Base-by-base conservation (phyloP, 2,329 filamentous ascomycete species). In the Bretziella fagacearum region DNA sequence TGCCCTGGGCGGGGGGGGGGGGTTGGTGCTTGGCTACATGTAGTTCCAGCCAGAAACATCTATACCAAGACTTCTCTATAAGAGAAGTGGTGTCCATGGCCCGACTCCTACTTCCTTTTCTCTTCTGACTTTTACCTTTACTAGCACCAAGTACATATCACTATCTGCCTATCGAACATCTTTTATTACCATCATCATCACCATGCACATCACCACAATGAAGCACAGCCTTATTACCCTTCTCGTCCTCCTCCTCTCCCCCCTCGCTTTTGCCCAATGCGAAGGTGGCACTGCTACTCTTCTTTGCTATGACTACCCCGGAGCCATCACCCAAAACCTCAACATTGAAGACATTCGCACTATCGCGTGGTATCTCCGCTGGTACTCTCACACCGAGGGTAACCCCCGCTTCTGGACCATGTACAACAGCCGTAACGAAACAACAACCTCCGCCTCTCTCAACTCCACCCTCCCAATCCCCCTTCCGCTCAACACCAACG, bases 351-450 rank as follows among this genome's bases (percentile, higher is more conserved):
- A 51, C 29, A 25, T 51, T 26, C 45, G 42, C 33, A 51, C 49
- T 13, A 51, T 51, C 25, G 32, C 49, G 3, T 51, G 49, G 49
- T 51, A 51, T 40, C 45, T 50, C 40, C 48, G 48, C 29, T 50
- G 44, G 45, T 50, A 50, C 44, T 44, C 44, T 7, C 48, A 50
- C 13, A 37, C 37, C 13, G 37, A 44, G 15, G 39, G 45, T 18
- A 50, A 47, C 10, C 48, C 48, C 10, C 44, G 40, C n/a, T 50
- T 50, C 39, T 50, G 48, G 48, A 50, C 48, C 15, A 50, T 50
- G 48, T 50, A 50, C 44, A 47, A 36, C 17, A 23, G 20, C 3
- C 27, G 47, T 7, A 50, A 50, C 20, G 47, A 45, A 25, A 49
- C 47, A 6, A 45, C 47, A 18, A 47, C 44, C 4, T 40, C 44